phyloP scores from a whole-genome alignment of 1,284 basidiomycete genomes.

The Irpex rosettiformis region DNA sequence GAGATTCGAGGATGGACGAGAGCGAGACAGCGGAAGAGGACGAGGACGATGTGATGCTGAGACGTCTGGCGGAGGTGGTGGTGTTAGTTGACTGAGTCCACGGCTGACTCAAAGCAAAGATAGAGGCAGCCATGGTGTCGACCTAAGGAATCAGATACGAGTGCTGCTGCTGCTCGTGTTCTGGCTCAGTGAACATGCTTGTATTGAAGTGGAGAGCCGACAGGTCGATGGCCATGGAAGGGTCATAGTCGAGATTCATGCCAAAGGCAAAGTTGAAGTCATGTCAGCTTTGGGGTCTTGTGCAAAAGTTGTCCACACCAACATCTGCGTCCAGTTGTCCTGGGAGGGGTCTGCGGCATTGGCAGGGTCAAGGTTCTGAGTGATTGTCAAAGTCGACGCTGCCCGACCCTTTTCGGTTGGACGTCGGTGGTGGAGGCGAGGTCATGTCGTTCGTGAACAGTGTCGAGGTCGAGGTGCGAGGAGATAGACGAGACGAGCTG shows the following conservation, averaged over 20 bases:
- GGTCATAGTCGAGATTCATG: conserved; percentile 53
- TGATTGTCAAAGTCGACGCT: conserved; percentile 18
- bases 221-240: conserved; percentile 56
- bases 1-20: conserved; percentile 41
- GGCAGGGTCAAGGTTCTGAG: conserved; percentile 18
- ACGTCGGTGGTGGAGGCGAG: background rate
- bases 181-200: conserved; percentile 24
- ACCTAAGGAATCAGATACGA: conserved; percentile 3
- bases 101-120: conserved; percentile 18
- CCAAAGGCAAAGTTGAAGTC: conserved; percentile 42
- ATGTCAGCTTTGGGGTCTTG: conserved; percentile 37
- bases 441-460: no score
- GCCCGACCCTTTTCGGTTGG: conserved; percentile 20
- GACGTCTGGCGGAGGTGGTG: conserved; percentile 33
- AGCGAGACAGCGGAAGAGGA: conserved; percentile 50
- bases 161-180: conserved; percentile 5
- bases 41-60: conserved; percentile 43
- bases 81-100: conserved; percentile 11
- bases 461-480: no score
- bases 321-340: conserved; percentile 51
- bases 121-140: conserved; percentile 12
- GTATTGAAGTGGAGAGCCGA: conserved; percentile 54
- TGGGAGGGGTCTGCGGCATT: conserved; percentile 12
- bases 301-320: conserved; percentile 39
- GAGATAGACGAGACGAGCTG: no score